Conservation (phyloP, 768 basidiomycete species). For the Amanita pallidorosea region DNA sequence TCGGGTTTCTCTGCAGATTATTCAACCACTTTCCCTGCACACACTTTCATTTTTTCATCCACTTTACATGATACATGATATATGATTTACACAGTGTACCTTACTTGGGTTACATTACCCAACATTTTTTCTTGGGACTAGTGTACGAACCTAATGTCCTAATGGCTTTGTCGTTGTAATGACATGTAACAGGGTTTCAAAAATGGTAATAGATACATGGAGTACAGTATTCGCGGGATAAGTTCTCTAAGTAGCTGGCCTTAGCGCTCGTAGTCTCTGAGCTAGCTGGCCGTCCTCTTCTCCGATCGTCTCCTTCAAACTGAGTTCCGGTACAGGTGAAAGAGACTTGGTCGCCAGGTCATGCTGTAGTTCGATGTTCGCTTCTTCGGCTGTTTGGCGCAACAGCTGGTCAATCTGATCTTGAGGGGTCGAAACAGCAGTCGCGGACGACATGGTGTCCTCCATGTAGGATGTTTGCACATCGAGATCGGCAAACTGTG, state of each 20-base stretch:
- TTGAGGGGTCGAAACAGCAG: conserved; percentile 88
- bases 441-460: conserved; percentile 88
- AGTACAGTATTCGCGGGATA: neutral
- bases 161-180: conserved; percentile 4
- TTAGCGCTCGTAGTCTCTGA: conserved; percentile 77
- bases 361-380: conserved; percentile 90
- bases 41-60: neutral
- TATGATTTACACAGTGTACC: neutral
- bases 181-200: conserved; percentile 1
- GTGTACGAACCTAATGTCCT: neutral
- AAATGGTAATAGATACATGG: neutral
- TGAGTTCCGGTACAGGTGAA: conserved; percentile 45
- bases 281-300: conserved; percentile 80
- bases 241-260: conserved; percentile 39
- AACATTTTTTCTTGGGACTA: neutral
- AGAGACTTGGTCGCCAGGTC: conserved; percentile 65
- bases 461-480: conserved; percentile 99
- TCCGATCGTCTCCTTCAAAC: conserved; percentile 39
- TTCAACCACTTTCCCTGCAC: neutral
- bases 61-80: neutral
- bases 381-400: conserved; percentile 93
- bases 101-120: neutral
- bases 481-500: conserved; percentile 93
- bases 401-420: conserved; percentile 93
- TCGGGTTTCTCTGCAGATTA: neutral